Base-by-base conservation (phyloP, 2,329 filamentous ascomycete species). In the Xylaria sp. region DNA sequence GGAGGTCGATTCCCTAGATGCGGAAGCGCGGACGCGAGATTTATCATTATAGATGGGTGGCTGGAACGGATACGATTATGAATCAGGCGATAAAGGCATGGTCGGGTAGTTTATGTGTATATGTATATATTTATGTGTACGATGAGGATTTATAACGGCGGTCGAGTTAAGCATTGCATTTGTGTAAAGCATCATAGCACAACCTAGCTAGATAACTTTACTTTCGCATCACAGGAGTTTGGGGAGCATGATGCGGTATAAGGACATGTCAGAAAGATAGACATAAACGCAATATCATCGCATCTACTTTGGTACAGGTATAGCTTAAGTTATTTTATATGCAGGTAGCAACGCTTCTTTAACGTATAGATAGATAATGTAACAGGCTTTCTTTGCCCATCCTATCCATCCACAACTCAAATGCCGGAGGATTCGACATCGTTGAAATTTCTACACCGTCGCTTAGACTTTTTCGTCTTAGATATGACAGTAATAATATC, bases 1-100 rank as follows among this genome's bases (percentile, higher is more conserved):
- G 16, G 81, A 83, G 70, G 77, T 81, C 53, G 82, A 81, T 67
- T 77, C 73, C 5, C 66, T 83, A 55, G 81, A 84, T 69, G 80
- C 81, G 0, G 79, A 81, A 74, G 80, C 80, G 4, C 77, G 82
- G 71, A 78, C 71, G 32, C 77, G 77, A 6, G 82, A 82, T 53
- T 61, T 83, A 68, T 79, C 37, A 21, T 18, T 27, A 2, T 40
- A 12, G 13, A 10, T 32, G 21, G n/a, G 18, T 44, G 13, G 18
- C 21, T 3, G 21, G 18, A 16, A 25, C 13, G 44, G 18, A 27
- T 3, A 27, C 21, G 27, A 13, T n/a, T n/a, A 44, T 8, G 5
- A 18, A 42, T 16, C 13, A 1, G 3, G 5, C 27, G 51, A 37
- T 42, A 48, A 51, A 16, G 29, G 37, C 9, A n/a, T 60, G 1